Evolutionary conservation across 2,329 filamentous ascomycete genomes (phyloP).

Genomic region (Penicillium frequentans): DNA sequence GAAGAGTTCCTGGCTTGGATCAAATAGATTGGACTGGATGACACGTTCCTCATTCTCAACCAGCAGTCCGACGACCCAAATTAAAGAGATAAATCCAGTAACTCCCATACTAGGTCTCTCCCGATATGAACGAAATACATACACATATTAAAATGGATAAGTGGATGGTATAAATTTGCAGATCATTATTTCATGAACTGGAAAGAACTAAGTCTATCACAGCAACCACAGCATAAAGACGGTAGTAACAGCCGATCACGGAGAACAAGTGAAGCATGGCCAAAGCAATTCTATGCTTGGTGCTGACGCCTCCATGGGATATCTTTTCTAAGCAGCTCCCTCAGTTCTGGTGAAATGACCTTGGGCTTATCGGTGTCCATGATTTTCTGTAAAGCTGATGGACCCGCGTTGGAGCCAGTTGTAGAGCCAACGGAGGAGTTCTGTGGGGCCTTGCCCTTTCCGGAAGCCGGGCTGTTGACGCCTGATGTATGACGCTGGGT

Average conservation of each 20-base stretch:
- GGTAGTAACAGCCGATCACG: constrained; percentile 7
- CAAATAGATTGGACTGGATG: too few species aligned
- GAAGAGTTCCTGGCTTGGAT: too few species aligned
- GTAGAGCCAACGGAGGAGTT: constrained; percentile 24
- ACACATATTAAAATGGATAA: not conserved
- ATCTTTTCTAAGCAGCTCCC: constrained; percentile 61
- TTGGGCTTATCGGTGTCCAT: constrained; percentile 40
- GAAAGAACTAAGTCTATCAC: not conserved
- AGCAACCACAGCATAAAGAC: not conserved
- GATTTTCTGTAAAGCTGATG: constrained; percentile 18
- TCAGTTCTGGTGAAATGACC: constrained; percentile 64
- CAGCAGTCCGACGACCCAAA: too few species aligned
- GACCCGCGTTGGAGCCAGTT: constrained; percentile 22
- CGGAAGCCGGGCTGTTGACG: constrained; percentile 10
- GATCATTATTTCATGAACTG: not conserved
- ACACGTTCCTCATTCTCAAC: too few species aligned
- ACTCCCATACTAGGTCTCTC: too few species aligned
- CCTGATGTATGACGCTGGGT: constrained; percentile 49
- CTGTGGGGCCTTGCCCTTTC: constrained; percentile 35
- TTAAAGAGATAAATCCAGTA: too few species aligned
- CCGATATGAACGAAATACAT: too few species aligned
- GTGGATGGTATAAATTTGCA: not conserved
- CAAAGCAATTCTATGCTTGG: not conserved
- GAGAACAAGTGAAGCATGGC: not conserved
- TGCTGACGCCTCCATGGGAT: constrained; percentile 46